A percentile compares a stretch with the other conserved stretches of the same genome.
phyloP scores from a whole-genome alignment of 176 grass and related monocot genomes.

The Oryza coarctata region DNA sequence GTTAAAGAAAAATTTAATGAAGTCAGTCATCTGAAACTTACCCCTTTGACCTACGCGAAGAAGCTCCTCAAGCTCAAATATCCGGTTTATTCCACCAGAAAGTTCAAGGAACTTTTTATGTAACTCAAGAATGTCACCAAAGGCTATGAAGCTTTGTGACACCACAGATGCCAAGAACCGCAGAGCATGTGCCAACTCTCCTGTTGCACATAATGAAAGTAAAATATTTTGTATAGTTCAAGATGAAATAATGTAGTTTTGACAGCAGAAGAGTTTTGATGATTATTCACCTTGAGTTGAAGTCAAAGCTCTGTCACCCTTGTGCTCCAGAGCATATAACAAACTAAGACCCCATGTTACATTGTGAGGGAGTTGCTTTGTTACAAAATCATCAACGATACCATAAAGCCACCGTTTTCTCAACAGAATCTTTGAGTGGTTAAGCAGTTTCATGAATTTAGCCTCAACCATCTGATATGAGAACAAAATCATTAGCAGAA shows the following conservation, averaged over 20 bases:
- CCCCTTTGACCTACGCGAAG: constrained; percentile 68
- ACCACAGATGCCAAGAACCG: constrained; percentile 96
- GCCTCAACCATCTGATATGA: constrained; percentile 78
- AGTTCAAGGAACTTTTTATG: constrained; percentile 96
- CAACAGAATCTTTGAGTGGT: constrained; percentile 83
- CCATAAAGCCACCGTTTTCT: constrained; percentile 96
- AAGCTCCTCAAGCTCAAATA: constrained; percentile 94
- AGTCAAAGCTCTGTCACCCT: constrained; percentile 85
- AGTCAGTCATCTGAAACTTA: constrained; percentile 45
- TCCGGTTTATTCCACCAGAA: constrained; percentile 90
- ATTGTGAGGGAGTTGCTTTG: constrained; percentile 98
- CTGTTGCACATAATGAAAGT: constrained; percentile 52
- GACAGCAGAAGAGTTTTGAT: not conserved
- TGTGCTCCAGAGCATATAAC: constrained; percentile 98
- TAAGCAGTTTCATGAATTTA: constrained; percentile 78
- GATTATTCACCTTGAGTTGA: constrained; percentile 83
- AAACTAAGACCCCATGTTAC: constrained; percentile 97
- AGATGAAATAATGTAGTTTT: constrained; percentile 13
- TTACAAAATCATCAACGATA: constrained; percentile 97
- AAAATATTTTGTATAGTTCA: constrained; percentile 15
- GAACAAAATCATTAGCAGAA: constrained; percentile 30
- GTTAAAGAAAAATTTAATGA: constrained; percentile 11
- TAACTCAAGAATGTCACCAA: constrained; percentile 96
- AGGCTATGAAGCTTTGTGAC: constrained; percentile 97
- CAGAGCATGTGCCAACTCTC: constrained; percentile 90